A percentile compares a stretch with the other conserved stretches of the same genome.
Evolutionary conservation across 2,329 filamentous ascomycete genomes (phyloP).

Genomic region (Cryphonectria radicalis): DNA sequence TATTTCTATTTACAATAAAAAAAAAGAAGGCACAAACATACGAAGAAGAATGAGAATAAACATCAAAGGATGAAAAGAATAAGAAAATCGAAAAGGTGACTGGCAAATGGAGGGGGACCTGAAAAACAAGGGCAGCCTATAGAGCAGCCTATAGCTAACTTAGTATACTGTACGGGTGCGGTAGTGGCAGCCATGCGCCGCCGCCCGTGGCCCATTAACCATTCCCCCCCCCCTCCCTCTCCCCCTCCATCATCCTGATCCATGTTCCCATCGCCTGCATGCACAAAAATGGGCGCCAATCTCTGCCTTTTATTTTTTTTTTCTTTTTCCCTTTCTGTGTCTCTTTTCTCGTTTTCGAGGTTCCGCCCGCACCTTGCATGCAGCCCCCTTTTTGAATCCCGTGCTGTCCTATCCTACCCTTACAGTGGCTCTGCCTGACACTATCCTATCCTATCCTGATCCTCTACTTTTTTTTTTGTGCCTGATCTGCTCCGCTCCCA

Average conservation of each 20-base stretch:
- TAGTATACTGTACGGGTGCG: not conserved
- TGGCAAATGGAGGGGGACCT: not conserved
- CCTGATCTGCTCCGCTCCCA: not conserved
- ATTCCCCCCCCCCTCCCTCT: not conserved
- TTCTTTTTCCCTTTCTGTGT: not conserved
- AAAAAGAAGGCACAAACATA: too few species aligned
- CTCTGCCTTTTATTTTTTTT: slow-evolving; percentile 11
- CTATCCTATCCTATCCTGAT: not conserved
- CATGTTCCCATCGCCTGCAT: slow-evolving; percentile 9
- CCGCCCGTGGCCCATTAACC: not conserved
- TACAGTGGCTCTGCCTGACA: not conserved
- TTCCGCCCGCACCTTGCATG: slow-evolving; percentile 2
- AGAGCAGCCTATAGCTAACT: not conserved
- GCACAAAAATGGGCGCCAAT: slow-evolving; percentile 12
- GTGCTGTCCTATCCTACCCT: not conserved
- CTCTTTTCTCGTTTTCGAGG: slow-evolving; percentile 1
- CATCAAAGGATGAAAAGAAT: not conserved
- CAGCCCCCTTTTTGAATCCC: slow-evolving; percentile 6
- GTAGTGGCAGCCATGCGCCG: not conserved
- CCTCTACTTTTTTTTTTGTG: not conserved
- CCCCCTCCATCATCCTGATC: not conserved
- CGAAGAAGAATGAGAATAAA: too few species aligned
- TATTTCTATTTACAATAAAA: too few species aligned
- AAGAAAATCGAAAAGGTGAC: not conserved
- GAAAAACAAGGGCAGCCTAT: not conserved